These are phyloP conservation scores for Vitis hybrid DNA, from an alignment of 177 flowering plant species.

Conservation along the genomic window DNA sequence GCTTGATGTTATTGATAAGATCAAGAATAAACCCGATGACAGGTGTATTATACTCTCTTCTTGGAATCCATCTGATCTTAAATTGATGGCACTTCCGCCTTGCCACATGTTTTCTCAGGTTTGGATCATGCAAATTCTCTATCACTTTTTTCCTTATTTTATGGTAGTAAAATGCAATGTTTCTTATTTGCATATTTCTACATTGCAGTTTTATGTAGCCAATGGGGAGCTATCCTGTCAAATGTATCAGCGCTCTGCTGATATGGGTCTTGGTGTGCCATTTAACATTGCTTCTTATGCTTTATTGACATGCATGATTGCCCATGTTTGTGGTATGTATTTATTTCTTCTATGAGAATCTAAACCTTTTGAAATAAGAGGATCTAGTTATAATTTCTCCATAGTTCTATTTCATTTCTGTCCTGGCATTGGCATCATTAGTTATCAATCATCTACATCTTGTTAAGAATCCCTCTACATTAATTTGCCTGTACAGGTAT, in stretches of 20 bases:
- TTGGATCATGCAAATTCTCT: neutral
- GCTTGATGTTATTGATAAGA: slow-evolving; percentile 81
- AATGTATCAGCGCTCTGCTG: slow-evolving; percentile 94
- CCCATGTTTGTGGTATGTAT: slow-evolving; percentile 94
- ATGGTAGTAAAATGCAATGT: neutral
- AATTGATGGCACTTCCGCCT: slow-evolving; percentile 96
- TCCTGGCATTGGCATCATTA: too few relatives aligned
- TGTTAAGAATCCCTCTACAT: too few relatives aligned
- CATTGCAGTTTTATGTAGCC: slow-evolving; percentile 48
- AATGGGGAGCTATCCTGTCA: slow-evolving; percentile 67
- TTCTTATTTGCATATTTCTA: neutral
- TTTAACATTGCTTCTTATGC: slow-evolving; percentile 95
- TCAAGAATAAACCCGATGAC: slow-evolving; percentile 81
- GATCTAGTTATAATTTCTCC: too few relatives aligned
- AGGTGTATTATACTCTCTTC: slow-evolving; percentile 86
- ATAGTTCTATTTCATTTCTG: too few relatives aligned
- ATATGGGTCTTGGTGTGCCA: slow-evolving; percentile 95
- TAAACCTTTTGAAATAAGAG: too few relatives aligned
- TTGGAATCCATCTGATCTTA: slow-evolving; percentile 97
- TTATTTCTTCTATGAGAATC: neutral
- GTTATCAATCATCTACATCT: too few relatives aligned
- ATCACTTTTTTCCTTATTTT: neutral
- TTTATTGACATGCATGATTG: slow-evolving; percentile 88
- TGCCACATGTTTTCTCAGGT: slow-evolving; percentile 99
- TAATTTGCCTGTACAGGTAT: slow-evolving; percentile 47